Conservation (phyloP, 805 yeast genomes). For the Ogataea degrootiae region DNA sequence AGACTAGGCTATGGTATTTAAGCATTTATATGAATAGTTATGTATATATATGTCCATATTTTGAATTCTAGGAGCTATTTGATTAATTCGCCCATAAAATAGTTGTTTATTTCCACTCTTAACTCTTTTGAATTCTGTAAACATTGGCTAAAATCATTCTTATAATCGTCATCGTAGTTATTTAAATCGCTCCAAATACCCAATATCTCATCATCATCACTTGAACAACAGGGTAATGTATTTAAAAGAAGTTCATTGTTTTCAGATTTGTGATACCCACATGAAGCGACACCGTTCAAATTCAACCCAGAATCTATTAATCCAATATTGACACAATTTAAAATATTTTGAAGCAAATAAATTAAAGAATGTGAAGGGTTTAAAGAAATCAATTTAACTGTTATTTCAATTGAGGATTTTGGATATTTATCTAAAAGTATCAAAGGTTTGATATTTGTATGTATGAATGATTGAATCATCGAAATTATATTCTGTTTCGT, state of each 20-base stretch:
- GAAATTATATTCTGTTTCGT: constrained; percentile 19
- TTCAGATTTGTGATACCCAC: constrained; percentile 34
- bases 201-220: constrained; percentile 52
- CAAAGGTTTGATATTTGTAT: constrained; percentile 32
- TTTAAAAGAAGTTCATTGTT: constrained; percentile 27
- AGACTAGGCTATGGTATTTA: constrained; percentile 9
- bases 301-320: constrained; percentile 84
- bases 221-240: constrained; percentile 14
- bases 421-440: constrained; percentile 73
- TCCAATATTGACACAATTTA: constrained; percentile 67
- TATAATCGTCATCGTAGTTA: constrained; percentile 28
- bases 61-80: no score
- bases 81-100: constrained; percentile 26
- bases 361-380: constrained; percentile 30
- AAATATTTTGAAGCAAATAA: constrained; percentile 38
- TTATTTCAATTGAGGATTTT: constrained; percentile 80
- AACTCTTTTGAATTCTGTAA: constrained; percentile 41
- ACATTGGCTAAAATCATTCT: constrained; percentile 22
- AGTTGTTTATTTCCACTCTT: constrained; percentile 42
- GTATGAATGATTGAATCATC: constrained; percentile 37
- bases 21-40: background rate
- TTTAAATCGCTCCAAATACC: constrained; percentile 52
- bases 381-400: constrained; percentile 59
- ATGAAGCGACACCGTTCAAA: constrained; percentile 67
- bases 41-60: background rate